Conservation (phyloP, 2,329 filamentous ascomycete species). For the Helminthosporium solani region DNA sequence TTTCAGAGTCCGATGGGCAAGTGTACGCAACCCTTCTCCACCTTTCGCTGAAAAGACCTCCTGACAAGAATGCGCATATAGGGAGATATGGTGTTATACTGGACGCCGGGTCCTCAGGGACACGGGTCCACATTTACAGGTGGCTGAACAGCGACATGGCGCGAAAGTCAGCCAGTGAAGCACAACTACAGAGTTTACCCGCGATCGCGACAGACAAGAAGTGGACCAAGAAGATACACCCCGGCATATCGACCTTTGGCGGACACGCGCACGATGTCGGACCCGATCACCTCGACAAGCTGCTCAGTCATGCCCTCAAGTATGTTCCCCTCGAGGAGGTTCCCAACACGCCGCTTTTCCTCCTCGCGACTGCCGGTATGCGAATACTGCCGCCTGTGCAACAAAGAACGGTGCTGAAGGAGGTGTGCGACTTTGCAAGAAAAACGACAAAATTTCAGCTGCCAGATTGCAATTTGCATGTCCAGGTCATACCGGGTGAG, state of each 20-base stretch:
- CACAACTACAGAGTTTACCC: slow-evolving; percentile 69
- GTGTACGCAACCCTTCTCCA: slow-evolving; percentile 36
- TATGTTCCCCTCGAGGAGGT: slow-evolving; percentile 76
- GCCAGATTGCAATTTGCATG: slow-evolving; percentile 84
- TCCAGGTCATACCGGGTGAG: slow-evolving; percentile 93
- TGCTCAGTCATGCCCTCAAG: slow-evolving; percentile 79
- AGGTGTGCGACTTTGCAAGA: slow-evolving; percentile 80
- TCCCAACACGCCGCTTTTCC: slow-evolving; percentile 83
- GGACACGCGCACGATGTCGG: slow-evolving; percentile 74
- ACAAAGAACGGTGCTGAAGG: slow-evolving; percentile 69
- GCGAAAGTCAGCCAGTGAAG: slow-evolving; percentile 58
- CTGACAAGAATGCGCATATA: slow-evolving; percentile 36
- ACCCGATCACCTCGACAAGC: slow-evolving; percentile 72
- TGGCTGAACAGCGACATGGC: slow-evolving; percentile 79
- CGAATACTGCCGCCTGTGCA: slow-evolving; percentile 75
- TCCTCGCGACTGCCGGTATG: slow-evolving; percentile 96
- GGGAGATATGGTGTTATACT: slow-evolving; percentile 88
- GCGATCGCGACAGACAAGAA: slow-evolving; percentile 78
- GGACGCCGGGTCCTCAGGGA: slow-evolving; percentile 96
- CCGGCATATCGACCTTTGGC: slow-evolving; percentile 87
- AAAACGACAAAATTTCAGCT: slow-evolving; percentile 77
- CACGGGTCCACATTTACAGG: slow-evolving; percentile 88
- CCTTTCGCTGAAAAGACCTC: slow-evolving; percentile 6
- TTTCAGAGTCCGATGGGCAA: slow-evolving; percentile 41
- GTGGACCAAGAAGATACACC: slow-evolving; percentile 92